These are phyloP conservation scores for Malania oleifera DNA, from an alignment of 164 flowering plant species.

Conservation along the genomic window DNA sequence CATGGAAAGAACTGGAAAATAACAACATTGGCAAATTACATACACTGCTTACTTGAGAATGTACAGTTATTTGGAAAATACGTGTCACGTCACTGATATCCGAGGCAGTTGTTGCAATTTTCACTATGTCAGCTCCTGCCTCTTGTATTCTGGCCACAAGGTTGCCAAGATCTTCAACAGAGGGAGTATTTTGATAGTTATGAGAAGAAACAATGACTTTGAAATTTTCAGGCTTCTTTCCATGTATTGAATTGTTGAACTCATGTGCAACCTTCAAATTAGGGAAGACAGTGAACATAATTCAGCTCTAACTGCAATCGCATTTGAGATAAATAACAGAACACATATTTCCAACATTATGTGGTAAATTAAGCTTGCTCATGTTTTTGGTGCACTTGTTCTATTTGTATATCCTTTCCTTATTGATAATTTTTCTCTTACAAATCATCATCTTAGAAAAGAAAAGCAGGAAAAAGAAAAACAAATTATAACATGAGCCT, in stretches of 20 bases:
- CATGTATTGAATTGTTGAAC: conserved; percentile 51
- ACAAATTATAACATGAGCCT: too few relatives aligned
- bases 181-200: conserved; percentile 78
- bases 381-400: too few relatives aligned
- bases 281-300: background rate
- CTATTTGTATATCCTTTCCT: too few relatives aligned
- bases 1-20: background rate
- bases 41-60: conserved; percentile 71
- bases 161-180: conserved; percentile 73
- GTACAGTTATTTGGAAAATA: conserved; percentile 69
- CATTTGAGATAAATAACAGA: too few relatives aligned
- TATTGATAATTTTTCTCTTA: too few relatives aligned
- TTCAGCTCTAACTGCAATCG: background rate
- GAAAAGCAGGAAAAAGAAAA: too few relatives aligned
- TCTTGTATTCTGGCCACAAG: conserved; percentile 81
- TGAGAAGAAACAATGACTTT: conserved; percentile 90
- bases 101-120: conserved; percentile 82
- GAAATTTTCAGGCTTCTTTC: conserved; percentile 56
- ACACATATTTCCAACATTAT: too few relatives aligned
- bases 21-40: conserved; percentile 4
- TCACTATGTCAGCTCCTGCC: conserved; percentile 94
- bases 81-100: conserved; percentile 86
- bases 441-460: too few relatives aligned
- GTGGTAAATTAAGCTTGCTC: too few relatives aligned
- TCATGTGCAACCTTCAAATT: conserved; percentile 69